Evolutionary conservation across 495 filamentous ascomycete species (phyloP).

Genomic region (Apodospora peruviana): DNA sequence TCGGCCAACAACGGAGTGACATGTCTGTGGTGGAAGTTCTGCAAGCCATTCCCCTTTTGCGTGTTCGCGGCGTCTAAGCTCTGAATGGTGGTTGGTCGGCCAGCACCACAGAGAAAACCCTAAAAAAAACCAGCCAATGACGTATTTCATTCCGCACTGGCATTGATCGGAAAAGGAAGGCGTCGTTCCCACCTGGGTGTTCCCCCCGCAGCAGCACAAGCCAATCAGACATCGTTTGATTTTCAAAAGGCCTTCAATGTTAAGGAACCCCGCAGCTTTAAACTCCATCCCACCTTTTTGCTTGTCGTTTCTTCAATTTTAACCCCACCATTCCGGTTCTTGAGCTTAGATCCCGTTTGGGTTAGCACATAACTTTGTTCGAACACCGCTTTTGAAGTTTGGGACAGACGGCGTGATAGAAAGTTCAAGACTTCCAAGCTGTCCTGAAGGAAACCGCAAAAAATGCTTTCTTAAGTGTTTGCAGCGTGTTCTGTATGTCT

Average conservation of each 20-base stretch:
- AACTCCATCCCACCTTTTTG: background rate
- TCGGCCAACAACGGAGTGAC: too few relatives aligned
- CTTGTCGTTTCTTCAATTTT: background rate
- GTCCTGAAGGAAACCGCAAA: background rate
- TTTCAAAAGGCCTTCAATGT: too few relatives aligned
- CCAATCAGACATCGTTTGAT: too few relatives aligned
- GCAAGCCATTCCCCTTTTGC: too few relatives aligned
- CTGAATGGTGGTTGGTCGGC: too few relatives aligned
- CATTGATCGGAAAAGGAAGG: constrained; percentile 19
- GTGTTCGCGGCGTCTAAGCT: too few relatives aligned
- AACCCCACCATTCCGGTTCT: background rate
- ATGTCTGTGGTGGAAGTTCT: too few relatives aligned
- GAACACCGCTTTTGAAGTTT: constrained; percentile 5
- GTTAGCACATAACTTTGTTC: constrained; percentile 21
- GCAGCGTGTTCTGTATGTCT: too few relatives aligned
- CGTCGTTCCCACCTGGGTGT: constrained; percentile 1
- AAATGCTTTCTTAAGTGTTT: background rate
- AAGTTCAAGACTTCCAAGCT: background rate
- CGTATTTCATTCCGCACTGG: background rate
- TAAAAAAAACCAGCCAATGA: constrained; percentile 15
- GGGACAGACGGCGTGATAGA: background rate
- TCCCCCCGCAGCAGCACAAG: too few relatives aligned
- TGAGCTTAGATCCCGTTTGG: background rate
- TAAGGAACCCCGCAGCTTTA: background rate
- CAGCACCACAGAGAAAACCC: too few relatives aligned